A percentile compares a stretch with the other conserved stretches of the same genome.
These are phyloP conservation scores for Xylaria sp. DNA, from an alignment of 2,329 filamentous ascomycete species.

Conservation along the genomic window DNA sequence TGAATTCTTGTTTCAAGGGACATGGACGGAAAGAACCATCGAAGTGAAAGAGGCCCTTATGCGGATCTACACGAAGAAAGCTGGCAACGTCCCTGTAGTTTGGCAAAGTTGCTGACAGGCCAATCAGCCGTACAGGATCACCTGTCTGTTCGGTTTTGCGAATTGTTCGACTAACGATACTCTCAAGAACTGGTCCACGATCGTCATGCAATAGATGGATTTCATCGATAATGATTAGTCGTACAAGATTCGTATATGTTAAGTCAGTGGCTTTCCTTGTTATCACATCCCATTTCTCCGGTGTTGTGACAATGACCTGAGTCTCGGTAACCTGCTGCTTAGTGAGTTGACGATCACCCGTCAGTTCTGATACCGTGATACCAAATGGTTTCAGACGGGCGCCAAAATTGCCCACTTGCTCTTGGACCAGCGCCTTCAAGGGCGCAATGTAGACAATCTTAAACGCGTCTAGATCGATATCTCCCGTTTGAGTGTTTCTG, in stretches of 20 bases:
- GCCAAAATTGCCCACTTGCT: slow-evolving; percentile 98
- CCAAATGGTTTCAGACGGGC: slow-evolving; percentile 90
- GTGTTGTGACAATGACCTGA: slow-evolving; percentile 97
- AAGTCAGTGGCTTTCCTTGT: slow-evolving; percentile 97
- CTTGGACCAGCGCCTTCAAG: slow-evolving; percentile 93
- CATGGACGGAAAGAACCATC: slow-evolving; percentile 94
- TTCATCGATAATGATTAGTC: slow-evolving; percentile 95
- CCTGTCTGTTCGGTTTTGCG: slow-evolving; percentile 93
- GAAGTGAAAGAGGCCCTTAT: slow-evolving; percentile 93
- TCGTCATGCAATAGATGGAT: slow-evolving; percentile 98
- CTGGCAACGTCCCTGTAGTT: slow-evolving; percentile 97
- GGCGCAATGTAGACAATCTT: slow-evolving; percentile 99
- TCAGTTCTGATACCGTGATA: slow-evolving; percentile 93
- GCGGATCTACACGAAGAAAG: slow-evolving; percentile 88
- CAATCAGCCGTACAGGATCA: slow-evolving; percentile 89
- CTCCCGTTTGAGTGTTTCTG: slow-evolving; percentile 86
- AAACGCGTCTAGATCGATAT: slow-evolving; percentile 94
- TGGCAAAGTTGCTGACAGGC: slow-evolving; percentile 92
- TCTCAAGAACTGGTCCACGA: slow-evolving; percentile 94
- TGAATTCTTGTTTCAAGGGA: slow-evolving; percentile 94
- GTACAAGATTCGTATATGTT: slow-evolving; percentile 96
- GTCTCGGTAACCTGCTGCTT: slow-evolving; percentile 99
- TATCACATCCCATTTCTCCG: slow-evolving; percentile 99
- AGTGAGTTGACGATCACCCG: slow-evolving; percentile 95
- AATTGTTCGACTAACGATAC: slow-evolving; percentile 94